These are phyloP conservation scores for Monosporozyma solicola DNA, from an alignment of 805 yeast species.

Conservation along the genomic window DNA sequence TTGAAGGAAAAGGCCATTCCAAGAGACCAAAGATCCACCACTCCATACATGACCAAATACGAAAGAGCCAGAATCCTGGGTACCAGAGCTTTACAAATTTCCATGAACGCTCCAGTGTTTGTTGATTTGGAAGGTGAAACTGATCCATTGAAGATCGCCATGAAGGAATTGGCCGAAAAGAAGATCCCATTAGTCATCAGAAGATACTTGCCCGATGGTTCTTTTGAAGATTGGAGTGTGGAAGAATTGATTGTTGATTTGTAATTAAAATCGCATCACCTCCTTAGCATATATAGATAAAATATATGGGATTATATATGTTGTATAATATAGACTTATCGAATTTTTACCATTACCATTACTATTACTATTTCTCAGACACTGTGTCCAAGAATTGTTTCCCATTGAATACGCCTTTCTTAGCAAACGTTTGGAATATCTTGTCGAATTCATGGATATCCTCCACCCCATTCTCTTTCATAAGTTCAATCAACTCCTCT, in stretches of 20 bases:
- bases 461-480: constrained; percentile 38
- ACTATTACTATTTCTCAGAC: constrained; percentile 13
- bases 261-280: constrained; percentile 18
- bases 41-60: constrained; percentile 98
- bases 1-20: constrained; percentile 79
- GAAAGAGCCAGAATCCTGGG: constrained; percentile 97
- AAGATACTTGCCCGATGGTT: constrained; percentile 93
- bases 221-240: constrained; percentile 98
- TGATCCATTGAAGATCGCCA: constrained; percentile 94
- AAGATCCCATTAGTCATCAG: constrained; percentile 93
- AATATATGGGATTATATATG: neutral
- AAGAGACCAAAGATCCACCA: constrained; percentile 80
- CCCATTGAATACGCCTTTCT: constrained; percentile 49
- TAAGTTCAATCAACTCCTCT: constrained; percentile 40
- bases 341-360: neutral
- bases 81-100: constrained; percentile 93
- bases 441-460: constrained; percentile 37
- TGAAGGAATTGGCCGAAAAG: constrained; percentile 91
- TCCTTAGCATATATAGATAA: neutral
- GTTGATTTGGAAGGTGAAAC: constrained; percentile 99
- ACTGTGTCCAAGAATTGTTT: constrained; percentile 52
- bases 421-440: constrained; percentile 47
- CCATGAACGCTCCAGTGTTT: constrained; percentile 96
- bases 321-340: neutral
- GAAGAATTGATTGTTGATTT: constrained; percentile 91